phyloP scores from a whole-genome alignment of 2,329 filamentous ascomycete genomes.

The Aspergillus viridinutans region DNA sequence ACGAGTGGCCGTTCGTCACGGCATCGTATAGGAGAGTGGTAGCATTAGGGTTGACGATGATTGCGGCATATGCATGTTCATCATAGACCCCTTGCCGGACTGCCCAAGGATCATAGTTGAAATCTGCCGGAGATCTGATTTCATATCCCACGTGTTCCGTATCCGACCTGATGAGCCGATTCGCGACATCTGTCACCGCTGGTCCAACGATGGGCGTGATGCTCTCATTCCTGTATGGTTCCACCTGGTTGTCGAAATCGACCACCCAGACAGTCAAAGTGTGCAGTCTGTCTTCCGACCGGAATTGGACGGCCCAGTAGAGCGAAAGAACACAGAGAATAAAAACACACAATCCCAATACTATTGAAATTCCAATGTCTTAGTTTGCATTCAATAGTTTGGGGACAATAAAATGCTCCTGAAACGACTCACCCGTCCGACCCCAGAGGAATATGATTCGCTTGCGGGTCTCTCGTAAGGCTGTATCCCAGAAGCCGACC shows the following conservation, averaged over 20 bases:
- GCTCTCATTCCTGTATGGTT: slow-evolving; percentile 48
- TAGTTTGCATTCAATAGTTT: not conserved
- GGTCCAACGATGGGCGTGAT: slow-evolving; percentile 52
- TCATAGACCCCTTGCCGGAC: slow-evolving; percentile 59
- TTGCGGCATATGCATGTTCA: slow-evolving; percentile 56
- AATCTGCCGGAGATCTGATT: slow-evolving; percentile 47
- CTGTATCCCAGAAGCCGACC: slow-evolving; percentile 27
- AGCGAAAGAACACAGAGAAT: slow-evolving; percentile 55
- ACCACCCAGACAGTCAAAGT: slow-evolving; percentile 55
- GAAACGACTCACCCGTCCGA: slow-evolving; percentile 17
- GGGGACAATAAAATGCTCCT: not conserved
- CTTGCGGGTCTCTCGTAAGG: slow-evolving; percentile 17
- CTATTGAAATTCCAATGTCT: slow-evolving; percentile 4
- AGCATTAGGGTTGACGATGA: slow-evolving; percentile 61
- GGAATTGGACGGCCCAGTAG: slow-evolving; percentile 58
- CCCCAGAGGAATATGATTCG: slow-evolving; percentile 21
- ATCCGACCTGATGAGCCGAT: slow-evolving; percentile 39
- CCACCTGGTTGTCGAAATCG: slow-evolving; percentile 56
- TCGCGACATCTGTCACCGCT: slow-evolving; percentile 44
- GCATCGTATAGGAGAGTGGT: slow-evolving; percentile 55
- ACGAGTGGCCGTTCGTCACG: slow-evolving; percentile 51
- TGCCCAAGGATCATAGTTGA: slow-evolving; percentile 52
- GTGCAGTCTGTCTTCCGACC: slow-evolving; percentile 47
- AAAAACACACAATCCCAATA: slow-evolving; percentile 49
- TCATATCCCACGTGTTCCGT: slow-evolving; percentile 48